Conservation (phyloP, 2,329 filamentous ascomycete genomes). For the Lasiodiplodia theobromae region DNA sequence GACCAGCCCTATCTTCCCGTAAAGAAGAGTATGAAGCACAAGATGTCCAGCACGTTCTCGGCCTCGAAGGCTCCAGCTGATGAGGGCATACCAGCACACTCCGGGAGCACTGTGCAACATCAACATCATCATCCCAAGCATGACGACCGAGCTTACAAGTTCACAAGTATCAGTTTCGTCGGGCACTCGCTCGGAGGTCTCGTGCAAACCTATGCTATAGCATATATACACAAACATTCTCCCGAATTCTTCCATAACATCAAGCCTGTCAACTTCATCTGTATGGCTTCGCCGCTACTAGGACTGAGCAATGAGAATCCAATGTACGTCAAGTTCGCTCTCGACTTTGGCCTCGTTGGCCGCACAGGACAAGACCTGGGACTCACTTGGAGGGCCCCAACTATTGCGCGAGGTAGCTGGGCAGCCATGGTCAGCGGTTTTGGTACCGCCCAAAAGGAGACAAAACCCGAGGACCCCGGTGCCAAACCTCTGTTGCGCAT, state of each 20-base stretch:
- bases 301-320: slow-evolving; percentile 97
- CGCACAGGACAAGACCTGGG: slow-evolving; percentile 94
- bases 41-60: slow-evolving; percentile 56
- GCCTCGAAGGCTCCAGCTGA: slow-evolving; percentile 50
- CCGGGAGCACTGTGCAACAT: slow-evolving; percentile 67
- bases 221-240: slow-evolving; percentile 96
- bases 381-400: slow-evolving; percentile 90
- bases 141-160: slow-evolving; percentile 71
- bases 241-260: slow-evolving; percentile 89
- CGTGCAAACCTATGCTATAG: slow-evolving; percentile 91
- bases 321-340: slow-evolving; percentile 93
- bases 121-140: slow-evolving; percentile 51
- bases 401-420: slow-evolving; percentile 85
- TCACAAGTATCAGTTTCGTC: slow-evolving; percentile 94
- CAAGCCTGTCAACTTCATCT: slow-evolving; percentile 87
- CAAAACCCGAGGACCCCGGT: slow-evolving; percentile 71
- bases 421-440: slow-evolving; percentile 84
- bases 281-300: slow-evolving; percentile 84
- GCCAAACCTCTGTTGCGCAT: slow-evolving; percentile 90
- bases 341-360: slow-evolving; percentile 96
- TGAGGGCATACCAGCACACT: slow-evolving; percentile 61
- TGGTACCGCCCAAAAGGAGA: slow-evolving; percentile 64
- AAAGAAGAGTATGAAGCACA: slow-evolving; percentile 60
- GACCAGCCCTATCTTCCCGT: slow-evolving; percentile 86
- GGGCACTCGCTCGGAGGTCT: slow-evolving; percentile 90